A percentile compares a stretch with the other conserved stretches of the same genome.
phyloP scores from a whole-genome alignment of 257 asterid species.

The Solanum sparsipilum region DNA sequence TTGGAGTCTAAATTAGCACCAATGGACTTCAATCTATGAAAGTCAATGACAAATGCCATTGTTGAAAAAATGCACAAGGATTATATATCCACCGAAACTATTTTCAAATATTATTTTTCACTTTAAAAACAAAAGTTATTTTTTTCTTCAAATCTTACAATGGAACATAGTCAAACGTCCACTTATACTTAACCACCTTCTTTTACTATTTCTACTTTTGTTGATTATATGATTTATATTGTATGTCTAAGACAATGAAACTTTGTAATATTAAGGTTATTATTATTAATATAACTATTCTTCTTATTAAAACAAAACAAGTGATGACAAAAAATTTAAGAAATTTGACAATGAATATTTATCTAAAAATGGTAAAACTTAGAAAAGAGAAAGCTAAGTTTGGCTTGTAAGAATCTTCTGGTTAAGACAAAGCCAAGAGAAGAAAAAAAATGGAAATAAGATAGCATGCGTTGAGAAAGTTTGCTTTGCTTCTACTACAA shows the following conservation, averaged over 20 bases:
- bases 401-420: not conserved
- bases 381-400: not conserved
- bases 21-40: too few species aligned
- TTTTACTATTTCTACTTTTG: too few species aligned
- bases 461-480: not conserved
- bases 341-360: not conserved
- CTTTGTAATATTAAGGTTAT: not conserved
- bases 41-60: too few species aligned
- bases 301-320: not conserved
- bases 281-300: not conserved
- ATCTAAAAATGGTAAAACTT: not conserved
- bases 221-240: not conserved
- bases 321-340: too few species aligned
- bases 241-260: not conserved
- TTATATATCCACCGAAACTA: too few species aligned
- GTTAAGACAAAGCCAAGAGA: not conserved
- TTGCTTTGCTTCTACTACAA: not conserved
- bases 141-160: too few species aligned
- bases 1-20: not conserved
- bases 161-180: not conserved
- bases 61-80: too few species aligned
- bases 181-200: not conserved
- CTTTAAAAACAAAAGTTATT: rapidly evolving
- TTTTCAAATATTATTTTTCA: too few species aligned
- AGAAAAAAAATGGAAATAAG: not conserved